A percentile compares a stretch with the other conserved stretches of the same genome.
Evolutionary conservation across 2,329 filamentous ascomycete genomes (phyloP).

Genomic region (Xylogone sp.): DNA sequence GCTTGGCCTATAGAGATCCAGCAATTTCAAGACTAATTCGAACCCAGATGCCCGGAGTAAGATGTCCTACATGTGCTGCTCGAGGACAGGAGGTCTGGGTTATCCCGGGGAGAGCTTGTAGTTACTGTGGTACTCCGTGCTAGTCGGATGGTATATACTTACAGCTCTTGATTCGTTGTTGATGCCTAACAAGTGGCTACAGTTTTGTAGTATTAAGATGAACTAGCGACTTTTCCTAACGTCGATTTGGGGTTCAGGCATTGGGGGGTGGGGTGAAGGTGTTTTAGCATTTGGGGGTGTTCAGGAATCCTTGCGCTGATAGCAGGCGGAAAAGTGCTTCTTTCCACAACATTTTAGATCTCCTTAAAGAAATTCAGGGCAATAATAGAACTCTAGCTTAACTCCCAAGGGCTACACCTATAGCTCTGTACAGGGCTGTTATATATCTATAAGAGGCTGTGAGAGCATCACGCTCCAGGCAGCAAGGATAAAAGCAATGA

Average conservation of each 20-base stretch:
- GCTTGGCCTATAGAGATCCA: background rate
- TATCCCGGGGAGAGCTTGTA: conserved; percentile 48
- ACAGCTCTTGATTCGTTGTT: too few species aligned
- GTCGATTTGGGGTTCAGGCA: background rate
- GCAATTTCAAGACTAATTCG: conserved; percentile 7
- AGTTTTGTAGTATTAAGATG: background rate
- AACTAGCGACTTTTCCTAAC: background rate
- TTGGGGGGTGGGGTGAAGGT: background rate
- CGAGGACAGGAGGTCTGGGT: conserved; percentile 52
- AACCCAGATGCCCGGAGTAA: conserved; percentile 42
- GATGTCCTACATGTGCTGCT: conserved; percentile 47
- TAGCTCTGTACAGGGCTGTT: background rate
- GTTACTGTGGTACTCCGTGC: conserved; percentile 42
- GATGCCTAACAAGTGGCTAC: background rate
- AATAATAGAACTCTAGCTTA: background rate
- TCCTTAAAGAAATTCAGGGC: background rate
- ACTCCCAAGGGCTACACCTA: background rate
- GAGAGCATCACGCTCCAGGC: background rate
- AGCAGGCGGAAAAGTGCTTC: background rate
- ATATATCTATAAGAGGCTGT: background rate
- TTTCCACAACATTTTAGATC: background rate
- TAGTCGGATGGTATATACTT: conserved; percentile 4
- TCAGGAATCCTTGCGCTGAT: background rate
- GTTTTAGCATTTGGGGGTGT: background rate
- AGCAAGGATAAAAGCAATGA: too few species aligned